Conservation (phyloP, 192 early-diverging fungal genomes). For the Mortierella antarctica region DNA sequence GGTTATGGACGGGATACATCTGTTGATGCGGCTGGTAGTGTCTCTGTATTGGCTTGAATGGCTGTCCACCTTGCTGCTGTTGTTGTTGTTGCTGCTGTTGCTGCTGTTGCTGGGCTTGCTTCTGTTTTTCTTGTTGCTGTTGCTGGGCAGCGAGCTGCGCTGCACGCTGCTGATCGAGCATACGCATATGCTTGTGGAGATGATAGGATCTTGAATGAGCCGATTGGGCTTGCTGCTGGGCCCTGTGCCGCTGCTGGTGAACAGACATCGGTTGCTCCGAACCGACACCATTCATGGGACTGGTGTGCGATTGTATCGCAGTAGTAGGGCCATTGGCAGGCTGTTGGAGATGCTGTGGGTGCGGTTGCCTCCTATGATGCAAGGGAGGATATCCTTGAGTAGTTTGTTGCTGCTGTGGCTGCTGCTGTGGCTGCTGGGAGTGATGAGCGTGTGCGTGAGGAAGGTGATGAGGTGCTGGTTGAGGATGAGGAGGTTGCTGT, state of each 20-base stretch:
- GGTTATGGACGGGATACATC: constrained; percentile 32
- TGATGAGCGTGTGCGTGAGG: neutral
- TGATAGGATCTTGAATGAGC: constrained; percentile 48
- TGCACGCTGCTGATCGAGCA: constrained; percentile 46
- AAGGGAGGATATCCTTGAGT: constrained; percentile 8
- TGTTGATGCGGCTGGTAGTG: constrained; percentile 52
- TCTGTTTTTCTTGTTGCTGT: constrained; percentile 24
- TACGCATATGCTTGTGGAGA: constrained; percentile 49
- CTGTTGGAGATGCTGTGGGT: neutral
- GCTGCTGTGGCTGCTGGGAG: neutral
- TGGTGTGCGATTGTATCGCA: neutral
- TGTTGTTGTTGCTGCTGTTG: constrained; percentile 21
- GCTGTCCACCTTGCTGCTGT: neutral
- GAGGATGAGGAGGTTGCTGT: constrained; percentile 13
- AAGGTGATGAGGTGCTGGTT: constrained; percentile 1
- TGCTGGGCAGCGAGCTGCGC: constrained; percentile 20
- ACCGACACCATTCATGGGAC: neutral
- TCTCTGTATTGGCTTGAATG: constrained; percentile 19
- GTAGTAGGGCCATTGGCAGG: neutral
- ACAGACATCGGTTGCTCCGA: constrained; percentile 17
- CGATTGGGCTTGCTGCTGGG: constrained; percentile 51
- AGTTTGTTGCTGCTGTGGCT: constrained; percentile 5
- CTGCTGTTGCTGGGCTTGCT: constrained; percentile 4
- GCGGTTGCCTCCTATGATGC: constrained; percentile 9
- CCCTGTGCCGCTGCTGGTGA: constrained; percentile 45